These are phyloP conservation scores for Tulasnella calospora DNA, from an alignment of 768 basidiomycete species.

Conservation along the genomic window DNA sequence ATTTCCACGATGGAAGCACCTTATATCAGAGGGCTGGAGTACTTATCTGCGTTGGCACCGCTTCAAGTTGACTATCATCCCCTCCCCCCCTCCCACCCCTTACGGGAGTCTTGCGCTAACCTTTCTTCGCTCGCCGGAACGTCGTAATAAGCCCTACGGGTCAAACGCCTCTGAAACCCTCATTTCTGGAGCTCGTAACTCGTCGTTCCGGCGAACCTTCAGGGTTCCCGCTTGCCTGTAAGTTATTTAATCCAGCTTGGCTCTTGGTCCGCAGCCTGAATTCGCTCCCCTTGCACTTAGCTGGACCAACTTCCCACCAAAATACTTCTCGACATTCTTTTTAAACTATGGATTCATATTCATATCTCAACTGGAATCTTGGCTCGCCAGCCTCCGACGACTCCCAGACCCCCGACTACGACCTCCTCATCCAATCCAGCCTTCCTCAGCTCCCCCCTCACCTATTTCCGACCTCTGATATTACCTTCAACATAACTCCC, in stretches of 20 bases:
- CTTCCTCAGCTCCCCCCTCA: background rate
- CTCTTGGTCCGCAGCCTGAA: background rate
- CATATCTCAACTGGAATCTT: background rate
- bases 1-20: background rate
- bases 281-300: background rate
- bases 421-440: background rate
- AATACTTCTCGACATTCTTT: background rate
- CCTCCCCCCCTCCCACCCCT: background rate
- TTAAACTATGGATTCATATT: background rate
- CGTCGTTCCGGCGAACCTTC: background rate
- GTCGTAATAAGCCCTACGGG: background rate
- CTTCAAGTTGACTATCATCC: background rate
- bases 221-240: background rate
- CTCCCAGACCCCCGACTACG: background rate
- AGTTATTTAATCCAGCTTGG: background rate
- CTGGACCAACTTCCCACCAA: background rate
- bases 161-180: background rate
- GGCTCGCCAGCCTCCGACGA: background rate
- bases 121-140: background rate
- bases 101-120: background rate
- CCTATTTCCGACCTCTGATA: background rate
- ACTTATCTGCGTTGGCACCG: background rate
- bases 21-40: background rate
- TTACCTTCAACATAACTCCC: background rate
- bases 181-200: background rate